Evolutionary conservation across 2,329 filamentous ascomycete species (phyloP).

Genomic region (Microdochium trichocladiopsis): DNA sequence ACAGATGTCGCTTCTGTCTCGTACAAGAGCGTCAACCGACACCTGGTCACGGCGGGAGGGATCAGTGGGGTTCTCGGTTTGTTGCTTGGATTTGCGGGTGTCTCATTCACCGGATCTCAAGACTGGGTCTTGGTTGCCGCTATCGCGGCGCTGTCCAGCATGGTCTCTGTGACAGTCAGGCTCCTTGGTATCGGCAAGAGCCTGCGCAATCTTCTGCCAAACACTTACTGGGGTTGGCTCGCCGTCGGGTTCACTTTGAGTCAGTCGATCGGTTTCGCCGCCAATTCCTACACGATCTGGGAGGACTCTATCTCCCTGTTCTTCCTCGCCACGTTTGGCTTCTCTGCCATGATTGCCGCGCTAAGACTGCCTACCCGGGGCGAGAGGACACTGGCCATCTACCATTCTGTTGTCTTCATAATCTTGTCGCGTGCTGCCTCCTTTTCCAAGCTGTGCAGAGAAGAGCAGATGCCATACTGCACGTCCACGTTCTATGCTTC

Average conservation of each 20-base stretch:
- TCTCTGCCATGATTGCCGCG: slow-evolving; percentile 67
- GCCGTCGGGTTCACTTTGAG: slow-evolving; percentile 74
- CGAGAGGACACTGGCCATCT: slow-evolving; percentile 70
- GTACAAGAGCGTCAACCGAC: slow-evolving; percentile 29
- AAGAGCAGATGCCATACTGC: slow-evolving; percentile 98
- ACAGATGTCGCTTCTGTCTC: slow-evolving; percentile 18
- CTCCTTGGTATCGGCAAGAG: slow-evolving; percentile 36
- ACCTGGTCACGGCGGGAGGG: slow-evolving; percentile 28
- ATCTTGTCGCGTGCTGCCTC: slow-evolving; percentile 73
- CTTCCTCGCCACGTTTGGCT: slow-evolving; percentile 81
- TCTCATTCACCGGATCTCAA: slow-evolving; percentile 25
- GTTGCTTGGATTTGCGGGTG: slow-evolving; percentile 19
- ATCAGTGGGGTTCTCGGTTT: slow-evolving; percentile 25
- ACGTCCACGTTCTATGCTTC: slow-evolving; percentile 94
- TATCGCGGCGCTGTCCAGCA: slow-evolving; percentile 36
- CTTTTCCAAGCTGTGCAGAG: slow-evolving; percentile 85
- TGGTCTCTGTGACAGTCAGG: slow-evolving; percentile 28
- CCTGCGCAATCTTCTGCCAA: slow-evolving; percentile 53
- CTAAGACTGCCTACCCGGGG: slow-evolving; percentile 60
- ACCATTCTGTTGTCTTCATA: slow-evolving; percentile 80
- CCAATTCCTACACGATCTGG: slow-evolving; percentile 98
- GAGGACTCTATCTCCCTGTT: slow-evolving; percentile 92
- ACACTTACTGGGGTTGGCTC: slow-evolving; percentile 83
- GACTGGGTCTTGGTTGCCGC: slow-evolving; percentile 33
- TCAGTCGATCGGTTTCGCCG: slow-evolving; percentile 89